Percentiles rank a stretch among this genome's conserved stretches.
Evolutionary conservation across 2,329 filamentous ascomycete species (phyloP).

Genomic region (Hysterium pulicare): DNA sequence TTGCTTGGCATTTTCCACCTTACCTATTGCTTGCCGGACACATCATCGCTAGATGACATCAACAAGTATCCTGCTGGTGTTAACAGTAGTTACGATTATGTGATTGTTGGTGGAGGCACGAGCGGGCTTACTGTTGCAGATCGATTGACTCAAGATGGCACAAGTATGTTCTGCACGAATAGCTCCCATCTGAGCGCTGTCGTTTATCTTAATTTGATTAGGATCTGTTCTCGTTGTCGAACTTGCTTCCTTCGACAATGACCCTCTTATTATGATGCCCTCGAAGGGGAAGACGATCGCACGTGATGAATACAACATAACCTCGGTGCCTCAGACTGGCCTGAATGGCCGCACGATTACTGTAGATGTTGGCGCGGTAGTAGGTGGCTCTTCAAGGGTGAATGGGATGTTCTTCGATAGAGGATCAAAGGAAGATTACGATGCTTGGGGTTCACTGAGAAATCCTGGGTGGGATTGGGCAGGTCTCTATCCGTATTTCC

Average conservation of each 20-base stretch:
- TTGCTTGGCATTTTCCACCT: neutral
- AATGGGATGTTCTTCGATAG: constrained; percentile 26
- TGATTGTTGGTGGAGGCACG: constrained; percentile 7
- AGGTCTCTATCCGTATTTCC: constrained; percentile 32
- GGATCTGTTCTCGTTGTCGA: constrained; percentile 9
- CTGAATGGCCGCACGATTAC: constrained; percentile 9
- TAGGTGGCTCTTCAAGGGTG: constrained; percentile 21
- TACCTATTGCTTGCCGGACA: neutral
- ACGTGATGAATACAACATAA: neutral
- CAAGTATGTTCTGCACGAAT: no score
- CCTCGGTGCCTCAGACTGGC: neutral
- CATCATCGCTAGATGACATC: neutral
- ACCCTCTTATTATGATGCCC: neutral
- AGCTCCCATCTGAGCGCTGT: no score
- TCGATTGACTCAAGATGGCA: constrained; percentile 4
- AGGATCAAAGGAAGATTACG: constrained; percentile 23
- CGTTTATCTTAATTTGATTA: neutral
- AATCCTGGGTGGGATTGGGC: constrained; percentile 57
- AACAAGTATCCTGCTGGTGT: neutral
- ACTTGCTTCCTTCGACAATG: constrained; percentile 5
- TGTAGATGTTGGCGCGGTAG: constrained; percentile 10
- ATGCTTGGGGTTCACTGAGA: constrained; percentile 54
- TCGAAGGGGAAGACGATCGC: neutral
- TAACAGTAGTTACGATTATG: constrained; percentile 3
- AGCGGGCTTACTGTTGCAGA: constrained; percentile 6